Evolutionary conservation across 805 yeast genomes (phyloP), one percentile per base, ranked within the genome.

Genomic region (Kazachstania viticola): DNA sequence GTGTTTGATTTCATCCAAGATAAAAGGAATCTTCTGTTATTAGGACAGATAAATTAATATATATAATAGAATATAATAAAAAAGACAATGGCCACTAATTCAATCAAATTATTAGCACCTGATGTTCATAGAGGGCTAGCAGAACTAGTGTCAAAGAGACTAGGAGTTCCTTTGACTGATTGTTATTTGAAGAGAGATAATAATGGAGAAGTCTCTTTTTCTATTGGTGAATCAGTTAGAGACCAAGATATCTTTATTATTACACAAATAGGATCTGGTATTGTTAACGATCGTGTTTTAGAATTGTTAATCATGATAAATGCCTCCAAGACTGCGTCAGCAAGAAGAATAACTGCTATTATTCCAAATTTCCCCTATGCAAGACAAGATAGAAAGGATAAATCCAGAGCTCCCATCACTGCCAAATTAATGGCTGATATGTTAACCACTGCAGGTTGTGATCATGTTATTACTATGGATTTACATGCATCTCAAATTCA

Each of bases 391-490:
- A 69, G 83, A 53, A 80, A 80, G 59, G 93, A 80, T 54, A 80
- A 80, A 51, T 71, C 80, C 32, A 67, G 93, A 54, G 91, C 91
- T 12, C 88, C 88, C 32, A 79, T 80, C 42, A 79, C 88, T 11
- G 88, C 91, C 28, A 80, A 80, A 54, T 65, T 80, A 40, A 75
- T 80, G 70, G 91, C 93, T 14, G 80, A 80, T 48, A 68, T 80
- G 73, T 58, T 80, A 33, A 74, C 80, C 18, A 77, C 88, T 12
- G 87, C 91, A 11, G 93, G 93, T 3, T 80, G 88, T 56, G 75
- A 79, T 48, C 93, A 80, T 55, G 83, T 80, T 15, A 80, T 80
- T 47, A 80, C 93, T 13, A 75, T 80, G 87, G 93, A 80, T 52
- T 58, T 80, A 43, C 93, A 80, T 50, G 91, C 91, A 11, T 75